Percentiles rank a stretch among this genome's conserved stretches.
These are phyloP conservation scores for Favolaschia claudopus DNA, from an alignment of 768 basidiomycete genomes.

Conservation along the genomic window DNA sequence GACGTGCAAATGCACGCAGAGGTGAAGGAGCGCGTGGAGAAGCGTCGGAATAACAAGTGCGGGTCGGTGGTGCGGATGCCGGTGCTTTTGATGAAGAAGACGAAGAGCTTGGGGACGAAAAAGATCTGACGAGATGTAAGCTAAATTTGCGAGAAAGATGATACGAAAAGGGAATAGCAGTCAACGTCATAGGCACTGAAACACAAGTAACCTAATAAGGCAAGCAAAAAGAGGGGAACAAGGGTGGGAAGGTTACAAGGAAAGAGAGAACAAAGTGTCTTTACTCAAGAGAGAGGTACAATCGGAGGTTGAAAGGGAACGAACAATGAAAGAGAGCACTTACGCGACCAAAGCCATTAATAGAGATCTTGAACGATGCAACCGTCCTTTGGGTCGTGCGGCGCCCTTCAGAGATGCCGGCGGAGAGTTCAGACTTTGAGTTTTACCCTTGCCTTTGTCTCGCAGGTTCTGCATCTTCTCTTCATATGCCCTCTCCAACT, in stretches of 20 bases:
- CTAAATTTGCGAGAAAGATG: background rate
- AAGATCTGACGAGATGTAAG: constrained; percentile 12
- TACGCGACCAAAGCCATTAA: constrained; percentile 75
- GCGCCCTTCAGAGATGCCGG: constrained; percentile 15
- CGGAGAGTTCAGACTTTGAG: constrained; percentile 45
- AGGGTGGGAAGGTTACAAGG: constrained; percentile 25
- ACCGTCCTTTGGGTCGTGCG: constrained; percentile 10
- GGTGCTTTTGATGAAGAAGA: constrained; percentile 37
- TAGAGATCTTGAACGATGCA: constrained; percentile 53
- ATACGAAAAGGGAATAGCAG: background rate
- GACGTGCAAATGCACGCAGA: constrained; percentile 26
- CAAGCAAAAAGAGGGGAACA: background rate
- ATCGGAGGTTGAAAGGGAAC: background rate
- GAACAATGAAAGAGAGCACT: constrained; percentile 26
- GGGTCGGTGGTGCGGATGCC: constrained; percentile 25
- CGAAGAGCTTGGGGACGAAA: constrained; percentile 35
- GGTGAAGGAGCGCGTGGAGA: constrained; percentile 40
- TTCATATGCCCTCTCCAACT: constrained; percentile 27
- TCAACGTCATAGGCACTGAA: too few species aligned
- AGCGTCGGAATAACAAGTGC: constrained; percentile 29
- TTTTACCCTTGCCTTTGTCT: constrained; percentile 61
- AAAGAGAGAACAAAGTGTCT: background rate
- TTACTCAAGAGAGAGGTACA: constrained; percentile 2
- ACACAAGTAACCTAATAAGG: background rate
- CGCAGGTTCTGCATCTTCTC: constrained; percentile 42